phyloP scores from a whole-genome alignment of 257 asterid species.

The Solanum sejunctum region DNA sequence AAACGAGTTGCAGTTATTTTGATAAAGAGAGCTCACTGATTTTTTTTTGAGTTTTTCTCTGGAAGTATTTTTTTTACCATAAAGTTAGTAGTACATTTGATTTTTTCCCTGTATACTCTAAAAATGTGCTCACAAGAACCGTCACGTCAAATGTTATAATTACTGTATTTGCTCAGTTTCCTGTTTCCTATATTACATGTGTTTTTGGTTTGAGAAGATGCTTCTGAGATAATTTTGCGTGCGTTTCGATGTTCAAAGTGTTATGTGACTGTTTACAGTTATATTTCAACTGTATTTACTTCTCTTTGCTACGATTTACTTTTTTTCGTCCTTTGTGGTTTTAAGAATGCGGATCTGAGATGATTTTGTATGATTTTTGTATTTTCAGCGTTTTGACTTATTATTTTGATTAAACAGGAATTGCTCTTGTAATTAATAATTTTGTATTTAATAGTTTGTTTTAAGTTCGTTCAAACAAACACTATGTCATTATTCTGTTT shows the following conservation, averaged over 20 bases:
- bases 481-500: background rate
- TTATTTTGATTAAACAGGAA: background rate
- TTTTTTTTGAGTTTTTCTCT: background rate
- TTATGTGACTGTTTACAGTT: background rate
- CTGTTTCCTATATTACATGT: background rate
- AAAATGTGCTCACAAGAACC: background rate
- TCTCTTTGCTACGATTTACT: no score
- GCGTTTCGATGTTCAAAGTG: background rate
- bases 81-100: no score
- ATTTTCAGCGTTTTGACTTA: background rate
- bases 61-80: background rate
- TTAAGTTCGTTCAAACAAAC: background rate
- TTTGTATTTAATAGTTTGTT: no score
- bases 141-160: background rate
- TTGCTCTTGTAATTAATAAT: no score
- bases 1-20: background rate
- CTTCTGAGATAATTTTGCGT: background rate
- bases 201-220: background rate
- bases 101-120: no score
- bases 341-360: background rate
- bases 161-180: background rate
- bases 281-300: background rate
- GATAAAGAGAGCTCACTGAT: background rate
- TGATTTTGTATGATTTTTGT: background rate
- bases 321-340: background rate